Evolutionary conservation across 495 filamentous ascomycete species (phyloP).

Genomic region (Neurospora sp.): DNA sequence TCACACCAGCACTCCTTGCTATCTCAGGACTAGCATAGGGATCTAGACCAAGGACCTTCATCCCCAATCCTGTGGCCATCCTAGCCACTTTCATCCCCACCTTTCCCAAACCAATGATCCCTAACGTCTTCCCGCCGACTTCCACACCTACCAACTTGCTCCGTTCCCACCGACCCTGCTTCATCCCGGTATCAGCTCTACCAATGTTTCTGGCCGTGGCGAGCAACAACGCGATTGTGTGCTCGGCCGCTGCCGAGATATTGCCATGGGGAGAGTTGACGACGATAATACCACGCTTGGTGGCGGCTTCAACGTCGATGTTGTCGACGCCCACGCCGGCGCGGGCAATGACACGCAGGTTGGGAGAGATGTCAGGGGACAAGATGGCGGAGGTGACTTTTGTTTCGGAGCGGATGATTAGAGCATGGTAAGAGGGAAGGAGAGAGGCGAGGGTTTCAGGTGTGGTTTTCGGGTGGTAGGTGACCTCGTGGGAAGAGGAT

Average conservation of each 20-base stretch:
- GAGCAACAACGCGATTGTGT: conserved; percentile 58
- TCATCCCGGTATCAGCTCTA: conserved; percentile 45
- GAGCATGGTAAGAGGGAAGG: conserved; percentile 54
- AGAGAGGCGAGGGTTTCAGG: conserved; percentile 45
- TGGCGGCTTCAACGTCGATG: conserved; percentile 58
- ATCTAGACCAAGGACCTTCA: conserved; percentile 56
- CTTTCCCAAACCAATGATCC: conserved; percentile 61
- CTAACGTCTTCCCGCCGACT: conserved; percentile 58
- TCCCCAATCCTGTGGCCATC: conserved; percentile 58
- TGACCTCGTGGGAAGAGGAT: conserved; percentile 44
- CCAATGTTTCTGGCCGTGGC: conserved; percentile 56
- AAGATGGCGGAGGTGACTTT: conserved; percentile 55
- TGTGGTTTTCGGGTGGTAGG: conserved; percentile 27
- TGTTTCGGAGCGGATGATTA: conserved; percentile 64
- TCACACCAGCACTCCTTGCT: conserved; percentile 47
- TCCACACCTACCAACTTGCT: conserved; percentile 58
- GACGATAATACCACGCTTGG: conserved; percentile 55
- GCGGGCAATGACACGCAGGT: conserved; percentile 60
- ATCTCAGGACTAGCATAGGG: conserved; percentile 56
- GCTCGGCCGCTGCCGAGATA: conserved; percentile 60
- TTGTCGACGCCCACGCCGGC: conserved; percentile 72
- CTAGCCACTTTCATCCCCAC: conserved; percentile 63
- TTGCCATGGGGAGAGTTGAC: conserved; percentile 63
- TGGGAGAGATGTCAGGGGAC: conserved; percentile 35
- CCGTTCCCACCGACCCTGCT: conserved; percentile 58